Conservation (phyloP, 148 eudicot genomes). For the Nyssa sinensis region DNA sequence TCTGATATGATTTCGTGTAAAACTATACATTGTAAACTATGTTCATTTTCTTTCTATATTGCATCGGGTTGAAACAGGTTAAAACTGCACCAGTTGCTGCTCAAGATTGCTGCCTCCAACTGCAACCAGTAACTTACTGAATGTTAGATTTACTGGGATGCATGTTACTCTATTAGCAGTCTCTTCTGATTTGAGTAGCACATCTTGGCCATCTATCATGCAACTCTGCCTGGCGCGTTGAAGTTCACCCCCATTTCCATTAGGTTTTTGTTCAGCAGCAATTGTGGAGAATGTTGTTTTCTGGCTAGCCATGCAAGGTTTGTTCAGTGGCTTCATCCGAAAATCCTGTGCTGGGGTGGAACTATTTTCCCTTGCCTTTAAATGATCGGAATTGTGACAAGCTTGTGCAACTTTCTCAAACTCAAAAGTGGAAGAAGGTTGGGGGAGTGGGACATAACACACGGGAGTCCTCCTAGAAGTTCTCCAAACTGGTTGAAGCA, state of each 20-base stretch:
- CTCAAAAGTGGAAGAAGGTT: slow-evolving; percentile 3
- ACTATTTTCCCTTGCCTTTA: slow-evolving; percentile 3
- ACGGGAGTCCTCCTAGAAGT: slow-evolving; percentile 37
- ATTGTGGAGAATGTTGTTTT: neutral
- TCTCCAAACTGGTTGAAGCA: slow-evolving; percentile 18
- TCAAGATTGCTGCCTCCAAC: slow-evolving; percentile 19
- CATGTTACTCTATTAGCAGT: slow-evolving; percentile 8
- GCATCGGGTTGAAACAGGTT: neutral
- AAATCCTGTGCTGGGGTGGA: neutral
- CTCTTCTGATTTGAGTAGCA: neutral
- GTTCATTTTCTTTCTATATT: slow-evolving; percentile 7
- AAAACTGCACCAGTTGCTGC: neutral
- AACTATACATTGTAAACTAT: neutral
- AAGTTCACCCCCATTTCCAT: neutral
- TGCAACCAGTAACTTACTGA: slow-evolving; percentile 20
- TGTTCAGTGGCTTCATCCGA: neutral
- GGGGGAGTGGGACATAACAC: slow-evolving; percentile 5
- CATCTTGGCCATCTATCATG: neutral
- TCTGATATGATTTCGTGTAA: neutral
- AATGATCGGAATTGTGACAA: neutral
- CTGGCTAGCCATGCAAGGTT: neutral
- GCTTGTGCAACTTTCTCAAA: slow-evolving; percentile 4
- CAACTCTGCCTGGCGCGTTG: neutral
- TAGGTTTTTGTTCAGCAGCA: neutral
- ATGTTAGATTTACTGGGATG: slow-evolving; percentile 32